Evolutionary conservation across 139 green algal species (phyloP), one percentile per base, ranked within the genome.

Genomic region (Tetraselmis chui): DNA sequence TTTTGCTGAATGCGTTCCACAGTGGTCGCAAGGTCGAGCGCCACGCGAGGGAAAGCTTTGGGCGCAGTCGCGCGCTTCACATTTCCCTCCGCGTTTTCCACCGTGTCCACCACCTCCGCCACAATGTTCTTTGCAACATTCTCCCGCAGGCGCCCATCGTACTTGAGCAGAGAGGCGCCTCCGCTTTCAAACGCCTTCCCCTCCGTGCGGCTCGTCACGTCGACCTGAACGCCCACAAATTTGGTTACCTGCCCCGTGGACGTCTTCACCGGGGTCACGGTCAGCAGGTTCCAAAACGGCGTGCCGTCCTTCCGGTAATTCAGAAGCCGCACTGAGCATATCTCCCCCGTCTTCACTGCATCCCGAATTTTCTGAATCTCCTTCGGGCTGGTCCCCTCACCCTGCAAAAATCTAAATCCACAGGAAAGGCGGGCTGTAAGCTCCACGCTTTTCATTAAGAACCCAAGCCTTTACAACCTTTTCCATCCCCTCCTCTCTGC

Each of bases 381-480:
- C 83, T 95, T 94, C 1, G 90, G 92, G 87, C 98, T 93, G 25
- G 96, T 99, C 31, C 92, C 95, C 85, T 97, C 91, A 2, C 96
- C 96, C 83, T 99, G 96, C n/a, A 99, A 86, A 89, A 99, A 99
- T 30, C 96, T n/a, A n/a, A n/a, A n/a, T n/a, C n/a, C n/a, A n/a
- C n/a, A n/a, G n/a, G n/a, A n/a, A n/a, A n/a, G n/a, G n/a, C n/a
- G n/a, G n/a, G n/a, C n/a, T n/a, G n/a, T n/a, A n/a, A n/a, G n/a
- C n/a, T n/a, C n/a, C n/a, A n/a, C n/a, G n/a, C n/a, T n/a, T n/a
- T n/a, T n/a, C n/a, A n/a, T n/a, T n/a, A n/a, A n/a, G n/a, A n/a
- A n/a, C n/a, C n/a, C n/a, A n/a, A n/a, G n/a, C n/a, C n/a, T n/a
- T n/a, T n/a, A n/a, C n/a, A n/a, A n/a, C n/a, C n/a, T n/a, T n/a